Evolutionary conservation across 257 asterid species (phyloP).

Genomic region (Ballota nigra): DNA sequence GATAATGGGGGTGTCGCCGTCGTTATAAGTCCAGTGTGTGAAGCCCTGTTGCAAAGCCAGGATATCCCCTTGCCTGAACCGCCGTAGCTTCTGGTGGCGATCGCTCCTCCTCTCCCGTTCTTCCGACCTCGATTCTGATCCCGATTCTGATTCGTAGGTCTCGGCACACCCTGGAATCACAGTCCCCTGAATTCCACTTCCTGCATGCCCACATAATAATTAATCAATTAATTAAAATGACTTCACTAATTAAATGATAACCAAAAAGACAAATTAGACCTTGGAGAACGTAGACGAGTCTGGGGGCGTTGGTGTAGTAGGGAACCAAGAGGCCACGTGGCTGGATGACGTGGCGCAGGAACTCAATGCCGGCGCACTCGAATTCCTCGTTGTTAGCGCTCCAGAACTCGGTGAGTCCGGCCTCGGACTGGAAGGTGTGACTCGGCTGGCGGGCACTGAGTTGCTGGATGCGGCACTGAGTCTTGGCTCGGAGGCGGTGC

Average conservation of each 20-base stretch:
- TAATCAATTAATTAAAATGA: too few species aligned
- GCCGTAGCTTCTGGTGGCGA: slow-evolving; percentile 54
- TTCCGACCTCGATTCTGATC: slow-evolving; percentile 2
- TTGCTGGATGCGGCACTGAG: slow-evolving; percentile 41
- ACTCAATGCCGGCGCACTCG: slow-evolving; percentile 48
- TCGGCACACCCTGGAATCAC: slow-evolving; percentile 64
- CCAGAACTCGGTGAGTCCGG: slow-evolving; percentile 51
- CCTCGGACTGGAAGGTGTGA: slow-evolving; percentile 29
- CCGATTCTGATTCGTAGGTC: slow-evolving; percentile 39
- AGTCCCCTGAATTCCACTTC: slow-evolving; percentile 45
- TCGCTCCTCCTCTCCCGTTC: slow-evolving; percentile 26
- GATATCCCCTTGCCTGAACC: slow-evolving; percentile 50
- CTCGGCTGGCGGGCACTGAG: slow-evolving; percentile 46
- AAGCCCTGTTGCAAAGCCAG: slow-evolving; percentile 48
- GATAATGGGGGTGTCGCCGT: slow-evolving; percentile 41
- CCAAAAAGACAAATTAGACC: slow-evolving; percentile 19
- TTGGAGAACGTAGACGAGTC: slow-evolving; percentile 42
- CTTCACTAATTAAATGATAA: too few species aligned
- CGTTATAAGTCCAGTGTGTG: slow-evolving; percentile 53
- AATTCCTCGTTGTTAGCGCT: slow-evolving; percentile 24
- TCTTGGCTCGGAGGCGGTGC: slow-evolving; percentile 49
- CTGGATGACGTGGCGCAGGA: slow-evolving; percentile 32
- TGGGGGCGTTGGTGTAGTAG: slow-evolving; percentile 48
- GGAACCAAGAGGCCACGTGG: slow-evolving; percentile 56
- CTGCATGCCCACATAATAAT: slow-evolving; percentile 9